phyloP scores from a whole-genome alignment of 2,329 filamentous ascomycete species.

The Fusarium ramigenum region DNA sequence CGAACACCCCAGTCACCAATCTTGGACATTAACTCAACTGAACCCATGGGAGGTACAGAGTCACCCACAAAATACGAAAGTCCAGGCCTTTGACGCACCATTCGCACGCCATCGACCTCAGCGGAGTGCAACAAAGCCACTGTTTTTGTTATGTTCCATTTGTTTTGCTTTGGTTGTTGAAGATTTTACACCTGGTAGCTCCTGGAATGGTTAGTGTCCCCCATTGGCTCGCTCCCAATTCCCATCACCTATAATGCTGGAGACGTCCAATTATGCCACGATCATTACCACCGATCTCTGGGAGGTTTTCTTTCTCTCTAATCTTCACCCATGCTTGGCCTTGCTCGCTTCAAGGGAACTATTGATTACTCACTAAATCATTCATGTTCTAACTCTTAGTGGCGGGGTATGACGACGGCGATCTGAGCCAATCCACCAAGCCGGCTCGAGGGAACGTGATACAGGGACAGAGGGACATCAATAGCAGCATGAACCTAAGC shows the following conservation, averaged over 20 bases:
- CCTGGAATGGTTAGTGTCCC: conserved; percentile 1
- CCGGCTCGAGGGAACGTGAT: conserved; percentile 38
- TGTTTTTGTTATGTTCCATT: neutral
- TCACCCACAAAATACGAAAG: conserved; percentile 33
- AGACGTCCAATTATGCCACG: neutral
- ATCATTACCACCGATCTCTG: neutral
- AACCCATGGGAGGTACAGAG: neutral
- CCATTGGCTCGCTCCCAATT: neutral
- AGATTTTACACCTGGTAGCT: conserved; percentile 13
- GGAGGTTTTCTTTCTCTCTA: neutral
- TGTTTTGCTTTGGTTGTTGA: neutral
- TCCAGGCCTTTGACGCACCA: conserved; percentile 30
- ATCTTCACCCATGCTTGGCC: neutral
- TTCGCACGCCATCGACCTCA: conserved; percentile 33
- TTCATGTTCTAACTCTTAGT: conserved; percentile 19
- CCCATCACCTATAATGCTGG: neutral
- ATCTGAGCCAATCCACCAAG: conserved; percentile 33
- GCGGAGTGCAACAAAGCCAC: conserved; percentile 6
- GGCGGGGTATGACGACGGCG: conserved; percentile 40
- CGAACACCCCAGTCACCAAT: conserved; percentile 18
- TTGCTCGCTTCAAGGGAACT: conserved; percentile 1
- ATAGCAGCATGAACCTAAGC: neutral
- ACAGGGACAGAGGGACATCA: conserved; percentile 13
- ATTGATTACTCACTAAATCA: neutral
- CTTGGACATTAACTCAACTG: neutral